Base-by-base conservation (phyloP, 176 grass and related monocot species). In the Rhynchospora breviuscula region DNA sequence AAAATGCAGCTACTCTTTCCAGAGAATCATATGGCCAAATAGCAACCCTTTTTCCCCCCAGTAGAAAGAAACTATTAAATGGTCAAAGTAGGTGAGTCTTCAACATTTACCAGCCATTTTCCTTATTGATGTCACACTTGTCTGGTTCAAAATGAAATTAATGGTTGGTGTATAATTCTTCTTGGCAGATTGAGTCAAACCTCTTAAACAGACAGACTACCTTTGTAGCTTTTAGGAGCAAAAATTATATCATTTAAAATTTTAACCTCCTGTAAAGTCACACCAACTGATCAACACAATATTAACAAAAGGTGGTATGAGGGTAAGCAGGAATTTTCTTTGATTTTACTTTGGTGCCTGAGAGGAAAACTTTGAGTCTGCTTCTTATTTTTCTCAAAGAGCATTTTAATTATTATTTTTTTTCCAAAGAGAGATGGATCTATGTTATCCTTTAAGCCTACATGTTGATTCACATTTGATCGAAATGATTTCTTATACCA, bases 241-340 rank as follows among this genome's bases (percentile, higher is more conserved):
- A 69, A 69, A 75, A 75, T 82, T 10, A 78, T 57, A 78, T 22
- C 31, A 18, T 57, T 29, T 78, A 25, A 78, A 78, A 13, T 31
- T 78, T 54, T 78, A 25, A 78, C 48, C 51, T 78, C 10, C 40
- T 52, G 9, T 76, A 1, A 17, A 77, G 49, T 31, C 47, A 77
- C 22, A 78, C 48, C 51, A 33, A 78, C 49, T 23, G 57, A 78
- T 77, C 48, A 78, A 57, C 48, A 78, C 13, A 57, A 77, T 6
- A 57, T 57, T 77, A 33, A 14, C 14, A 77, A 56, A 54, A 56
- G 19, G 22, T 77, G 48, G 13, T 77, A 47, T 21, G 23, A 56
- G 51, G 51, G 19, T 40, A 40, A 40, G 35, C 35, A 29, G 35
- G 35, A 40, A 40, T 3, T 40, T 40, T 40, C 49, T 56, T 4